Percentiles rank a stretch among this genome's conserved stretches.
These are phyloP conservation scores for Batkoa obscura DNA, from an alignment of 371 early-diverging fungal species.

Conservation along the genomic window DNA sequence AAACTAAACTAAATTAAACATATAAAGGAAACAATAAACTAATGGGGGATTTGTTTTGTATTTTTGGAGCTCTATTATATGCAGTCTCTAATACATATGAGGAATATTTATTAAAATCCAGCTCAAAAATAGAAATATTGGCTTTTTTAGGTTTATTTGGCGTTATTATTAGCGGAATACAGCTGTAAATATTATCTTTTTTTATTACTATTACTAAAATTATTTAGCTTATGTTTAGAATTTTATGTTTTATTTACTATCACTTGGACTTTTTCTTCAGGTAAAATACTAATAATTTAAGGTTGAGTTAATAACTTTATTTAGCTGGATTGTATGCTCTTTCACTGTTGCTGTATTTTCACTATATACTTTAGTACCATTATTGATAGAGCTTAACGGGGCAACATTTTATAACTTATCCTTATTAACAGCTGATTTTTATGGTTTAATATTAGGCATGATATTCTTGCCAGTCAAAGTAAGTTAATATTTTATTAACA, in stretches of 20 bases:
- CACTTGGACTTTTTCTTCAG: constrained; percentile 14
- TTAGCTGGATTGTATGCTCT: constrained; percentile 32
- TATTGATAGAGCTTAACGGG: constrained; percentile 40
- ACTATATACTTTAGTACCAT: constrained; percentile 41
- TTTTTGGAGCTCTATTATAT: constrained; percentile 46
- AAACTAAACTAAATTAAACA: neutral
- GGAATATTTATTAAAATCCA: constrained; percentile 41
- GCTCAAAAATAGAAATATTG: constrained; percentile 47
- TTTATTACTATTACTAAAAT: too few species aligned
- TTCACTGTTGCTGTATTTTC: constrained; percentile 43
- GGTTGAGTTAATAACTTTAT: constrained; percentile 8
- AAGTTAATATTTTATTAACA: too few species aligned
- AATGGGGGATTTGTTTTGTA: constrained; percentile 45
- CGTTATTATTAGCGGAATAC: constrained; percentile 42
- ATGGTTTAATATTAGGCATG: constrained; percentile 44
- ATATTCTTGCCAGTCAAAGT: constrained; percentile 44
- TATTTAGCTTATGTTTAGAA: constrained; percentile 27
- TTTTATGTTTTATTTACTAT: constrained; percentile 19
- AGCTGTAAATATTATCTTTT: constrained; percentile 16
- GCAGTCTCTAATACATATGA: constrained; percentile 44
- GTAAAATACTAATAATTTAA: constrained; percentile 6
- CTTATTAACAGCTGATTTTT: constrained; percentile 56
- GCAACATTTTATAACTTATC: constrained; percentile 61
- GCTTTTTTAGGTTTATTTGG: constrained; percentile 51
- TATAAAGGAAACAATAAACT: constrained; percentile 24